phyloP scores from a whole-genome alignment of 2,329 filamentous ascomycete genomes.

The Xylaria sp. region DNA sequence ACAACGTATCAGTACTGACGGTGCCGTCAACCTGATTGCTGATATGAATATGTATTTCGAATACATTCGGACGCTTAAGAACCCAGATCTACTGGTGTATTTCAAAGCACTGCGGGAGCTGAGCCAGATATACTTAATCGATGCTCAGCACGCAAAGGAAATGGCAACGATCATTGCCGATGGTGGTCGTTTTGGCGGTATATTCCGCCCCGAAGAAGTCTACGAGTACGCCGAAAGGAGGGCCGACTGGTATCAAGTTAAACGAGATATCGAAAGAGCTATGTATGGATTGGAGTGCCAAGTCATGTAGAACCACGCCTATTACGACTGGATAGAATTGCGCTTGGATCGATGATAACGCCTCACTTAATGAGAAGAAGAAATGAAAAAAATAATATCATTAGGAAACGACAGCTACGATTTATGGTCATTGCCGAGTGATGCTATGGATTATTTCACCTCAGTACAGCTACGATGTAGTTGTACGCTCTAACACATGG shows the following conservation, averaged over 20 bases:
- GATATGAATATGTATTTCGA: constrained; percentile 93
- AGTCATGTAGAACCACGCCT: constrained; percentile 58
- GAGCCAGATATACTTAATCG: constrained; percentile 92
- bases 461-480: neutral
- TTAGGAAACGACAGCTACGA: neutral
- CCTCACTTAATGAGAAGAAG: neutral
- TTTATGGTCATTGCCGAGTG: neutral
- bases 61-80: constrained; percentile 75
- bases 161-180: constrained; percentile 94
- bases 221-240: constrained; percentile 93
- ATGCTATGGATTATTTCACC: neutral
- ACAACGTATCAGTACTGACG: constrained; percentile 83
- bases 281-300: constrained; percentile 94
- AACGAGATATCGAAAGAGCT: constrained; percentile 81
- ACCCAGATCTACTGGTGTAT: constrained; percentile 79
- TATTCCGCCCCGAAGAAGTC: constrained; percentile 93
- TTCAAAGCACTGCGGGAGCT: constrained; percentile 89
- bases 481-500: neutral
- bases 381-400: neutral
- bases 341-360: neutral
- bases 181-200: constrained; percentile 78
- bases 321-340: neutral
- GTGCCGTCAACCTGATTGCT: constrained; percentile 86
- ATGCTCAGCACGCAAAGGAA: constrained; percentile 80
- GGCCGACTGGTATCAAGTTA: constrained; percentile 92